Conservation (phyloP, 129 eudicot species). For the Lonicera japonica region DNA sequence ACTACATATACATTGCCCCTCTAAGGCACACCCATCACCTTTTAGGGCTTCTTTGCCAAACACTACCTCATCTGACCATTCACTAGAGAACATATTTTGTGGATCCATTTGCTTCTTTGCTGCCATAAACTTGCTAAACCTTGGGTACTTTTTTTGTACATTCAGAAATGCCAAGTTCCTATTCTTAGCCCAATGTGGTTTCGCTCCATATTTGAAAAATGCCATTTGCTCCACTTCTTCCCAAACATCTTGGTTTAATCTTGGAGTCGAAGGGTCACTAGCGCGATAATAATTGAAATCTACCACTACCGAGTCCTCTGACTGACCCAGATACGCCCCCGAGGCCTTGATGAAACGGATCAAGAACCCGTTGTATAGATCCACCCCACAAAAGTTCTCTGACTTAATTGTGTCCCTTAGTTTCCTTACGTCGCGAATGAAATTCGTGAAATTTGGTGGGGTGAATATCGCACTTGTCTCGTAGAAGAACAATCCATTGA, state of each 20-base stretch:
- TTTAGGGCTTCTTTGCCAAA: conserved; percentile 30
- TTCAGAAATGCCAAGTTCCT: conserved; percentile 55
- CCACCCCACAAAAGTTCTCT: conserved; percentile 60
- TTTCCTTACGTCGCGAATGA: conserved; percentile 50
- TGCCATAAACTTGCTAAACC: conserved; percentile 35
- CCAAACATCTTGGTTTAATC: conserved; percentile 63
- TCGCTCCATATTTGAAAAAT: conserved; percentile 63
- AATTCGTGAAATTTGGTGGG: conserved; percentile 32
- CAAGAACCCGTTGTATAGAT: conserved; percentile 69
- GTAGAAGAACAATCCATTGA: conserved; percentile 59
- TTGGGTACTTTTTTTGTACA: conserved; percentile 37
- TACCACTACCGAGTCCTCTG: conserved; percentile 61
- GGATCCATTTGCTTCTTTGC: conserved; percentile 70
- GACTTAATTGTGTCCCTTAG: conserved; percentile 50
- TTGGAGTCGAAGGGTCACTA: conserved; percentile 36
- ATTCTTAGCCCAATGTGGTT: conserved; percentile 93
- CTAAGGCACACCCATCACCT: conserved; percentile 78
- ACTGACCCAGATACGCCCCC: conserved; percentile 56
- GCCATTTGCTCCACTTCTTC: conserved; percentile 94
- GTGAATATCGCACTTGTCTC: conserved; percentile 69
- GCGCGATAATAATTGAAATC: conserved; percentile 82
- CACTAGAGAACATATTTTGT: conserved; percentile 49
- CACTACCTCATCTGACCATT: conserved; percentile 67
- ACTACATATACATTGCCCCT: conserved; percentile 70
- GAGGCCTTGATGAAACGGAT: conserved; percentile 67